These are phyloP conservation scores for Acarospora socialis DNA, from an alignment of 2,329 filamentous ascomycete genomes.

Conservation along the genomic window DNA sequence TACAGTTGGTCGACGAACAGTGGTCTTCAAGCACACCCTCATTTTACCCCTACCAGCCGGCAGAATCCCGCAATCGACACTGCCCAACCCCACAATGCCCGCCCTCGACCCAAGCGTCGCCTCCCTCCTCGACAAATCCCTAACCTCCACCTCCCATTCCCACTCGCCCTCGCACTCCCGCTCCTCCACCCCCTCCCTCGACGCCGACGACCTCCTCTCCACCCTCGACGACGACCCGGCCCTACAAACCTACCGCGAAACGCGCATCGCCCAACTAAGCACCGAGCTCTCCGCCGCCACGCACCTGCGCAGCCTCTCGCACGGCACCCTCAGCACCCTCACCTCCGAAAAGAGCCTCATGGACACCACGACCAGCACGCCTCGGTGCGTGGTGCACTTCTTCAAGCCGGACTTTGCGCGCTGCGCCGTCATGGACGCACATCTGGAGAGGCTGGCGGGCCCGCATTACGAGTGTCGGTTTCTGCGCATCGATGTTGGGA, in stretches of 20 bases:
- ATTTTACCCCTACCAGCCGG: no score
- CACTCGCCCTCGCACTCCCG: no score
- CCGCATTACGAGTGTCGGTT: slow-evolving; percentile 20
- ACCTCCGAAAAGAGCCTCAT: slow-evolving; percentile 44
- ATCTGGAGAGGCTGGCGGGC: slow-evolving; percentile 28
- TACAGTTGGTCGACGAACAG: no score
- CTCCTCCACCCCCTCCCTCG: no score
- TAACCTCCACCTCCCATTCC: no score
- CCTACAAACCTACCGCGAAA: slow-evolving; percentile 43
- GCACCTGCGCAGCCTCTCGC: slow-evolving; percentile 27
- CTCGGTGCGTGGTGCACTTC: slow-evolving; percentile 48
- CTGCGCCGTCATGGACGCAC: slow-evolving; percentile 47
- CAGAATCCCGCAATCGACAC: no score
- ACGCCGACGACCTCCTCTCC: slow-evolving; percentile 47
- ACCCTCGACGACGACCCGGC: slow-evolving; percentile 36
- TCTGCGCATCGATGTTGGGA: slow-evolving; percentile 30
- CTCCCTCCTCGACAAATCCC: no score
- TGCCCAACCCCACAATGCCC: no score
- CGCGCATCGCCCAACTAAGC: slow-evolving; percentile 46
- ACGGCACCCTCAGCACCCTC: slow-evolving; percentile 34
- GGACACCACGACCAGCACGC: slow-evolving; percentile 44
- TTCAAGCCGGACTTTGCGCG: slow-evolving; percentile 49
- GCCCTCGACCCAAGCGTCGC: no score
- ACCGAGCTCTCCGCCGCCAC: slow-evolving; percentile 38
- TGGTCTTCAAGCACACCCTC: no score